These are phyloP conservation scores for Blakeslea trispora DNA, from an alignment of 371 early-diverging fungal genomes.

Conservation along the genomic window DNA sequence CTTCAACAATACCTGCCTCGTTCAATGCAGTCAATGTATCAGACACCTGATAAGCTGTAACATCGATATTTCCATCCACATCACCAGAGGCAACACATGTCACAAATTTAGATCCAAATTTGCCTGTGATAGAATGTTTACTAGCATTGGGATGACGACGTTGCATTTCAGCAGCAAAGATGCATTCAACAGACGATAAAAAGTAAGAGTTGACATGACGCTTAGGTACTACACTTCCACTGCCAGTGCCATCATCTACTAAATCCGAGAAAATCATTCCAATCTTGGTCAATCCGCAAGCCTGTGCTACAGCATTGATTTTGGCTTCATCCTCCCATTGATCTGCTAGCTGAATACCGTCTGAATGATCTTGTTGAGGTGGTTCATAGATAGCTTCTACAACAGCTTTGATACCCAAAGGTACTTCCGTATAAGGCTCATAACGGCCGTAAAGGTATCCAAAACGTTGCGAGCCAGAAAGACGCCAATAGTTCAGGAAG, in stretches of 20 bases:
- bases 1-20: constrained; percentile 90
- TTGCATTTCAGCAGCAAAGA: constrained; percentile 92
- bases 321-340: constrained; percentile 62
- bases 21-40: constrained; percentile 90
- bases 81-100: constrained; percentile 91
- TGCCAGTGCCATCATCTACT: constrained; percentile 80
- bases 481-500: constrained; percentile 89
- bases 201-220: constrained; percentile 94
- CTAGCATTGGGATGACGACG: constrained; percentile 71
- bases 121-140: constrained; percentile 73
- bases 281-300: constrained; percentile 79
- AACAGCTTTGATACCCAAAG: constrained; percentile 96
- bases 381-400: constrained; percentile 97
- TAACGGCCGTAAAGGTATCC: constrained; percentile 96
- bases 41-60: constrained; percentile 92
- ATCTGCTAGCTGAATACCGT: constrained; percentile 76
- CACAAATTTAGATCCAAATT: constrained; percentile 91
- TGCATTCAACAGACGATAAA: constrained; percentile 90
- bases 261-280: constrained; percentile 98
- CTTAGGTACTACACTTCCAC: constrained; percentile 84
- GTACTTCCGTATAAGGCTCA: constrained; percentile 90
- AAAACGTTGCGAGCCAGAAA: constrained; percentile 88
- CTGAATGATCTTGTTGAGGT: constrained; percentile 82
- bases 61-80: constrained; percentile 81
- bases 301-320: constrained; percentile 69